Percentiles rank a stretch among this genome's conserved stretches.
Evolutionary conservation across 1,139 yeast species (phyloP).

Genomic region (Candida smagusa): DNA sequence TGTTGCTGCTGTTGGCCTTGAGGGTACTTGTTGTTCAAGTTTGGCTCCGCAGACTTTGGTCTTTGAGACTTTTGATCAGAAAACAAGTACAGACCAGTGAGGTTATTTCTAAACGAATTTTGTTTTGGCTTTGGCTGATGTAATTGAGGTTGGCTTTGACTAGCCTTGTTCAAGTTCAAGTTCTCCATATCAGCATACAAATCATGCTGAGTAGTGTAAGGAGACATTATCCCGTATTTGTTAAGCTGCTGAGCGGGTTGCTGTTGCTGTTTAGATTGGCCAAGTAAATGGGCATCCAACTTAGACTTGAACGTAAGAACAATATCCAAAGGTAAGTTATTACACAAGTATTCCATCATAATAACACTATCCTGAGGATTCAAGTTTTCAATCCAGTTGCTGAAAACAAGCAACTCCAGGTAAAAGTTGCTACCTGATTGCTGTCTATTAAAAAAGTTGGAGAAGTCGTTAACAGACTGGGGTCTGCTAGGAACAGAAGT

Average conservation of each 20-base stretch:
- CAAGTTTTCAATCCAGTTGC: conserved; percentile 59
- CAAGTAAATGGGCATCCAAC: conserved; percentile 33
- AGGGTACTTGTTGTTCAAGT: conserved; percentile 10
- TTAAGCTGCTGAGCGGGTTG: conserved; percentile 10
- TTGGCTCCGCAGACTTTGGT: conserved; percentile 46
- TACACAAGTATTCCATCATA: conserved; percentile 58
- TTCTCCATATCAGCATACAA: conserved; percentile 29
- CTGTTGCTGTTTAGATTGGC: conserved; percentile 14
- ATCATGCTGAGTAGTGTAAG: conserved; percentile 16
- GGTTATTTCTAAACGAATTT: conserved; percentile 20
- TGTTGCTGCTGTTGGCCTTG: conserved; percentile 6
- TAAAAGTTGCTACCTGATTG: conserved; percentile 26
- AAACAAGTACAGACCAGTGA: conserved; percentile 23
- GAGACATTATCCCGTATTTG: conserved; percentile 9
- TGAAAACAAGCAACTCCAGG: conserved; percentile 48
- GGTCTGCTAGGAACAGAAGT: conserved; percentile 39
- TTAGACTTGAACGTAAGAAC: conserved; percentile 44
- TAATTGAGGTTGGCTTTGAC: conserved; percentile 9
- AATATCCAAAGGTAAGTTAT: conserved; percentile 45
- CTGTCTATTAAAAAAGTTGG: conserved; percentile 24
- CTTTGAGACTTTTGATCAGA: conserved; percentile 30
- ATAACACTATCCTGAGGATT: conserved; percentile 54
- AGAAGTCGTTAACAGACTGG: conserved; percentile 43
- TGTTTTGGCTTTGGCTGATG: conserved; percentile 41
- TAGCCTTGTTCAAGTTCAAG: conserved; percentile 19